Evolutionary conservation across 1,139 yeast genomes (phyloP), one percentile per base, ranked within the genome.

Genomic region (Trichomonascaceae sp.): DNA sequence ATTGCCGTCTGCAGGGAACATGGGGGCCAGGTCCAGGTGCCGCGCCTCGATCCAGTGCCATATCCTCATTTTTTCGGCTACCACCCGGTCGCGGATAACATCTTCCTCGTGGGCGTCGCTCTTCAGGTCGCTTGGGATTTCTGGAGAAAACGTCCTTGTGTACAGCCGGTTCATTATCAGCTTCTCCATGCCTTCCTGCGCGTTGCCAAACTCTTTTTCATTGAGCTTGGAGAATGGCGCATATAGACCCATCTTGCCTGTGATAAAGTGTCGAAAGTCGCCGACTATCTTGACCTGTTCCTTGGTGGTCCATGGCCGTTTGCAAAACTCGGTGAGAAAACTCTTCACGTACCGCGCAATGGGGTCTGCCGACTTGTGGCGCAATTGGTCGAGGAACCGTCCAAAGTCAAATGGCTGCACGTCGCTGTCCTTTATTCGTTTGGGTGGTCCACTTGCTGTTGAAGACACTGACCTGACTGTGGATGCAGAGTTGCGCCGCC

Each of bases 101-200:
- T 85, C 97, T 29, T 67, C 65, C 32, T 57, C 64, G 43, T 76
- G 82, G 11, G 67, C 65, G 15, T 59, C 66, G 25, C 71, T 69
- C 3, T 60, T 48, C 18, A 62, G 57, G 15, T 58, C 54, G 4
- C 62, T 58, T 2, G 64, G 57, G 16, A 82, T 69, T 36, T 69
- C 77, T 0, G 97, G 97, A 0, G 96, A 76, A 50, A 81, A 92
- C 27, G 92, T 79, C 37, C 70, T 72, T 2, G 66, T 65, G 52
- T 85, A 87, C 3, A 92, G 57, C 44, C 95, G 65, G 40, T 89
- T 87, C 93, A 87, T 84, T 6, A 92, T 65, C 28, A 92, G 65
- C 52, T 92, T 92, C 55, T 92, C 99, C 52, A 89, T 67, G 0
- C 98, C 98, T 50, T 85, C 96, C 42, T 78, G 62, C 2, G 93